Evolutionary conservation across 2,329 filamentous ascomycete species (phyloP).

Genomic region (Rhynchosporium agropyri): DNA sequence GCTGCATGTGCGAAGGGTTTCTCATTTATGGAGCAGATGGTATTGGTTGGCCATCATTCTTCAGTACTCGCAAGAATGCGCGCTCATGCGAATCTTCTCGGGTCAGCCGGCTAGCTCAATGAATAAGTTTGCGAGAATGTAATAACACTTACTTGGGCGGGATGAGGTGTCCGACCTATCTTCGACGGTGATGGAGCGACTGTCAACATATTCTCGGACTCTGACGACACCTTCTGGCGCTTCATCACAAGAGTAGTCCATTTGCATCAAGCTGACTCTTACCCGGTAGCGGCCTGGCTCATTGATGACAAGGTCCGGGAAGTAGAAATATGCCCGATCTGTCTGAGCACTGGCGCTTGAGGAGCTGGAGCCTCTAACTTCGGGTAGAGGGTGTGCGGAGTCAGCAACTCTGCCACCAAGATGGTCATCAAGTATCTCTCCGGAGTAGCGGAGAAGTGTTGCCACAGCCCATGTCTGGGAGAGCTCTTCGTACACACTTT

Average conservation of each 20-base stretch:
- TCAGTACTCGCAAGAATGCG: slow-evolving; percentile 36
- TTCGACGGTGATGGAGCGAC: slow-evolving; percentile 36
- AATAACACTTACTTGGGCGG: slow-evolving; percentile 34
- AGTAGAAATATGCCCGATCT: slow-evolving; percentile 40
- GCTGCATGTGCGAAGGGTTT: neutral
- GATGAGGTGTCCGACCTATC: slow-evolving; percentile 28
- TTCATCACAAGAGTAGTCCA: slow-evolving; percentile 36
- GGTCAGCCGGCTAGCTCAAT: slow-evolving; percentile 29
- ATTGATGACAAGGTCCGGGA: slow-evolving; percentile 39
- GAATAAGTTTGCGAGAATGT: neutral
- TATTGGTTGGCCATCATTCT: slow-evolving; percentile 37
- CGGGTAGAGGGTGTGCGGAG: slow-evolving; percentile 39
- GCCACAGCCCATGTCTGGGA: slow-evolving; percentile 37
- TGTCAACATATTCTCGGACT: slow-evolving; percentile 38
- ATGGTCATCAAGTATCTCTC: slow-evolving; percentile 36
- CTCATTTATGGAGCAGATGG: slow-evolving; percentile 24
- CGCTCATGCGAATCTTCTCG: slow-evolving; percentile 35
- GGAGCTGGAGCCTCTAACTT: slow-evolving; percentile 20
- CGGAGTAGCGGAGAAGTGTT: slow-evolving; percentile 37
- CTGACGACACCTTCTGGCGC: slow-evolving; percentile 32
- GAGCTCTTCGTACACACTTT: slow-evolving; percentile 36
- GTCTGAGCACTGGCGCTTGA: slow-evolving; percentile 18
- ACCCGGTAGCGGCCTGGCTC: slow-evolving; percentile 38
- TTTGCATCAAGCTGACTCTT: slow-evolving; percentile 38
- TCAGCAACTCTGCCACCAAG: slow-evolving; percentile 38